phyloP scores from a whole-genome alignment of 2,329 filamentous ascomycete genomes.

The Fusarium sarcochroum region DNA sequence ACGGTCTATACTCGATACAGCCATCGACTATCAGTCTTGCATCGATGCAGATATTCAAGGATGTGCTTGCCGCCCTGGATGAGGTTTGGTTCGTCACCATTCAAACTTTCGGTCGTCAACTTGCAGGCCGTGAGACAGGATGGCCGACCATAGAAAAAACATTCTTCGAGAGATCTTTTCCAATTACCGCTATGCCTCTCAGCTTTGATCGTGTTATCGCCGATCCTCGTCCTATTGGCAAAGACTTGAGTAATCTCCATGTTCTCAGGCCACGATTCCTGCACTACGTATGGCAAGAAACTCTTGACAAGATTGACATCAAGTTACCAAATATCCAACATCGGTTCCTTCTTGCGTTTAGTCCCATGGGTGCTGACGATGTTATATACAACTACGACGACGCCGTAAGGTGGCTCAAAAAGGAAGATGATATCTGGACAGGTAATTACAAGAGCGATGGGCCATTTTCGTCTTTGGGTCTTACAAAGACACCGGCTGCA shows the following conservation, averaged over 20 bases:
- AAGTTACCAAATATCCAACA: neutral
- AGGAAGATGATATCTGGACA: neutral
- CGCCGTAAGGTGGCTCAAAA: neutral
- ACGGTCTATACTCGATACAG: neutral
- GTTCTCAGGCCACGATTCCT: neutral
- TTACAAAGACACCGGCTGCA: neutral
- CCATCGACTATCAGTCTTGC: neutral
- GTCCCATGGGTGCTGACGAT: fast-evolving
- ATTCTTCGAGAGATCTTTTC: neutral
- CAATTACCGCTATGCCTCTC: neutral
- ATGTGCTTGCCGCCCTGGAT: neutral
- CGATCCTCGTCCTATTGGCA: neutral
- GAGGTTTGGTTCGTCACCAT: neutral
- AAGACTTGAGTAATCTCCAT: neutral
- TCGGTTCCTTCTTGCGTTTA: neutral
- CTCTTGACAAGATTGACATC: neutral
- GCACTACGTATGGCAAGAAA: neutral
- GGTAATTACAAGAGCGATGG: neutral
- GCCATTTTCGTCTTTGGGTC: neutral
- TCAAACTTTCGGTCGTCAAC: neutral
- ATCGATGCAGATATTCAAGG: neutral
- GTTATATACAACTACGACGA: neutral
- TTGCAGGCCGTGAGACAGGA: neutral
- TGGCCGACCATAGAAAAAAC: neutral
- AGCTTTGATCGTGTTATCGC: neutral